Evolutionary conservation across 2,329 filamentous ascomycete species (phyloP), one percentile per base, ranked within the genome.

Genomic region (Cordyceps javanica): DNA sequence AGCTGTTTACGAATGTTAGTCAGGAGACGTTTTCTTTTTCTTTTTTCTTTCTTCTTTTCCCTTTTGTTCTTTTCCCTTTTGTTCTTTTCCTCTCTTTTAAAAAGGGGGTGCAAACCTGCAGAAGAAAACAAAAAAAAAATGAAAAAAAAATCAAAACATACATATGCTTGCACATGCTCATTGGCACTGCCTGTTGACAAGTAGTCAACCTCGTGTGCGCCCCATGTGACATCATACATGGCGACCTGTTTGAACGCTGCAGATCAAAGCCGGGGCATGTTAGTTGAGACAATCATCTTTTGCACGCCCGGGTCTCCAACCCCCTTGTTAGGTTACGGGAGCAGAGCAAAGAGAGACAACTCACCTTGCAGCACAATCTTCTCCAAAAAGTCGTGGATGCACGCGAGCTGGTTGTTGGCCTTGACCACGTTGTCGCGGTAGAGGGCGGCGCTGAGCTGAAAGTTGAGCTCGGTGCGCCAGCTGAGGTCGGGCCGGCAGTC

Each of bases 331-430:
- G n/a, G 30, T 32, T 41, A n/a, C 19, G 46, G 28, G 26, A 6
- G 10, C 46, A 30, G 11, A 2, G n/a, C 9, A 26, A 45, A 25
- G 13, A 19, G n/a, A n/a, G n/a, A n/a, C n/a, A 30, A 32, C 52
- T 55, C 28, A 55, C 52, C 41, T 34, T 46, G 30, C 16, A 46
- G 21, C 14, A 55, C 52, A 14, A 55, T 55, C 14, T 46, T 38
- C 41, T 55, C 52, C 5, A 55, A n/a, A 21, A 55, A 55, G 25
- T 55, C 52, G 39, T 55, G 52, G n/a, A 55, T 46, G 23, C 52
- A 55, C 9, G 52, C 52, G 5, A 55, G 42, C 32, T 55, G 52
- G 16, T 36, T 46, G 21, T 55, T 26, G 30, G 52, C 52, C 32
- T 32, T 55, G 41, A n/a, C 42, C 11, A 46, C 52, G 3, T 55